A percentile compares a stretch with the other conserved stretches of the same genome.
Evolutionary conservation across 1,284 basidiomycete species (phyloP).

Genomic region (Ustilago cynodontis): DNA sequence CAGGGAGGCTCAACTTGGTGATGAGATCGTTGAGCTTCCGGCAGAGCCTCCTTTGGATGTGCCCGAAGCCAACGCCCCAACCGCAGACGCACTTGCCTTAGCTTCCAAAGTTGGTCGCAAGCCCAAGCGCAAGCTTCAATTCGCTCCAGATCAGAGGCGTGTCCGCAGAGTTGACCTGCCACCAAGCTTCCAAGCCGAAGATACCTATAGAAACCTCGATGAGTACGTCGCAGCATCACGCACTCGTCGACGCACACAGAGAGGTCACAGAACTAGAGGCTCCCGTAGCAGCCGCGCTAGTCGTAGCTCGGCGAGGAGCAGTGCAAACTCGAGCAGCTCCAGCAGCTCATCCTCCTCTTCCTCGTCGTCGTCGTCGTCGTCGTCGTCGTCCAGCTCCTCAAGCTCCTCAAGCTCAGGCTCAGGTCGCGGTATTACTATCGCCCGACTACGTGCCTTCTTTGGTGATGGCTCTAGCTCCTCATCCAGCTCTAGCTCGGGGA

Average conservation of each 20-base stretch:
- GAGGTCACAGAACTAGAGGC: slow-evolving; percentile 19
- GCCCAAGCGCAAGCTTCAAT: slow-evolving; percentile 56
- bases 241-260: slow-evolving; percentile 33
- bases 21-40: slow-evolving; percentile 42
- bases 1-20: slow-evolving; percentile 40
- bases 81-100: slow-evolving; percentile 44
- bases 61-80: slow-evolving; percentile 48
- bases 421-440: slow-evolving; percentile 57
- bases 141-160: slow-evolving; percentile 61
- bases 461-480: slow-evolving; percentile 59
- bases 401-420: slow-evolving; percentile 48
- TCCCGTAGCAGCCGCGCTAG: slow-evolving; percentile 47
- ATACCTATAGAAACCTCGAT: slow-evolving; percentile 66
- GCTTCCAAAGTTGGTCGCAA: slow-evolving; percentile 50
- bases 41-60: slow-evolving; percentile 49
- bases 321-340: slow-evolving; percentile 42
- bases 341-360: slow-evolving; percentile 46
- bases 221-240: slow-evolving; percentile 62
- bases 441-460: slow-evolving; percentile 66
- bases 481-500: slow-evolving; percentile 42
- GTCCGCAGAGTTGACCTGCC: slow-evolving; percentile 65
- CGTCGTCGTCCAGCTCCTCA: slow-evolving; percentile 28
- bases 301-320: slow-evolving; percentile 39
- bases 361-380: slow-evolving; percentile 38
- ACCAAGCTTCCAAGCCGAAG: slow-evolving; percentile 56